Evolutionary conservation across 352 stramenopile species (phyloP), one percentile per base, ranked within the genome.

Genomic region (Phytopythium delawarense): DNA sequence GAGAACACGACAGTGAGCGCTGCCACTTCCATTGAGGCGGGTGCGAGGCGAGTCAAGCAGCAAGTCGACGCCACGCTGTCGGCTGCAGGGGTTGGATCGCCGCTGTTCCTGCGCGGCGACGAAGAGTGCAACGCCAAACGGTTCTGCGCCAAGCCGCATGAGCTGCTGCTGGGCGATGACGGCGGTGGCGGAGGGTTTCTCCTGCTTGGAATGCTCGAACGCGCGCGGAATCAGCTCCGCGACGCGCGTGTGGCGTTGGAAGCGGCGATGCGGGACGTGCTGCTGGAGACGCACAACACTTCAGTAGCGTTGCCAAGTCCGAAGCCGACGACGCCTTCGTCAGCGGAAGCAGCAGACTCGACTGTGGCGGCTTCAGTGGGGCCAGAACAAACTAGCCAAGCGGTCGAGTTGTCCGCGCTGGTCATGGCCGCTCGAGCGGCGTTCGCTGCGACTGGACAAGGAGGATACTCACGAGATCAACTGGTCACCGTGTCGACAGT

Each of bases 151-250:
- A 65, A 63, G 9, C 42, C 59, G 8, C 11, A 25, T 54, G 48
- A 46, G 7, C 30, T 37, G 18, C 9, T 25, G 28, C 34, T 35
- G 50, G 64, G 62, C 1, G 66, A 75, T 32, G 64, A 61, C 9
- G 63, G 64, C 56, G 69, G 71, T 4, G 76, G 81, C 13, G 74
- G 79, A 2, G 81, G 81, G 1, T 87, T 86, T 58, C 68, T 81
- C 13, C 50, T 89, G 6, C 23, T 84, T 1, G 63, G 67, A 2
- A 49, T 66, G 7, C 69, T 81, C 25, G 54, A 70, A 20, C 25
- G 49, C 18, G 65, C 71, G 9, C 68, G 64, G 30, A 52, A 61
- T 6, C 53, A 21, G 9, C 71, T 87, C 25, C 65, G 72, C 8
- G 52, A 67, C 2, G 18, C 65, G 3, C 59, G 78, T 28, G 61